Evolutionary conservation across 1,139 yeast genomes (phyloP), one percentile per base, ranked within the genome.

Genomic region (Meyerozyma athensensis): DNA sequence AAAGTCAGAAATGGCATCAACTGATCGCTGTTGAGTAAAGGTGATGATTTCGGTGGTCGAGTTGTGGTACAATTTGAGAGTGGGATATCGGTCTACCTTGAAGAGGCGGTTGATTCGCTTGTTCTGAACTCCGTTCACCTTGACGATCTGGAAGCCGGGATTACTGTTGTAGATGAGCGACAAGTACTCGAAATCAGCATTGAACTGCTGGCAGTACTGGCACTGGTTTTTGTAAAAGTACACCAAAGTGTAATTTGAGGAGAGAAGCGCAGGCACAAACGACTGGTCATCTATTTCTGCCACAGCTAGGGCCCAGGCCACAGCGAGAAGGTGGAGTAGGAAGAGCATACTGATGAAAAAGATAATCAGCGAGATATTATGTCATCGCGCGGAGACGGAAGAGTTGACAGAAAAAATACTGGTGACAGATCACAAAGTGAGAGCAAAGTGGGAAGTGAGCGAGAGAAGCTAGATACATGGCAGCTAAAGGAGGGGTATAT

Each of bases 21-120:
- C 44, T 35, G 54, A 54, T 23, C 71, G 47, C 13, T 50, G 42
- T 17, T 44, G 47, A 0, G 43, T 44, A 44, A 54, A 67, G 1
- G 49, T 42, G 9, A 43, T 39, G 9, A 65, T 63, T 38, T 53
- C 47, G 47, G 55, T 63, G 7, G 63, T 58, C 9, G 46, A 39
- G 36, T 47, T 52, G 39, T 67, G 51, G 33, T 64, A 54, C 19
- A 68, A 39, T 40, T 56, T 58, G 21, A 69, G 43, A 0, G 66
- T 53, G 2, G 75, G 75, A 43, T 54, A 69, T 9, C 45, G 46
- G 4, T 33, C 35, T 1, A 68, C 52, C 16, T 41, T 43, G 38
- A 69, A 69, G 12, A 60, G 44, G 21, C 42, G 36, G 33, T 55
- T 50, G 13, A 65, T 46, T 13, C 49, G 45, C 20, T 44, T 42